phyloP scores from a whole-genome alignment of 2,329 filamentous ascomycete genomes.

The Penicillium paneum region DNA sequence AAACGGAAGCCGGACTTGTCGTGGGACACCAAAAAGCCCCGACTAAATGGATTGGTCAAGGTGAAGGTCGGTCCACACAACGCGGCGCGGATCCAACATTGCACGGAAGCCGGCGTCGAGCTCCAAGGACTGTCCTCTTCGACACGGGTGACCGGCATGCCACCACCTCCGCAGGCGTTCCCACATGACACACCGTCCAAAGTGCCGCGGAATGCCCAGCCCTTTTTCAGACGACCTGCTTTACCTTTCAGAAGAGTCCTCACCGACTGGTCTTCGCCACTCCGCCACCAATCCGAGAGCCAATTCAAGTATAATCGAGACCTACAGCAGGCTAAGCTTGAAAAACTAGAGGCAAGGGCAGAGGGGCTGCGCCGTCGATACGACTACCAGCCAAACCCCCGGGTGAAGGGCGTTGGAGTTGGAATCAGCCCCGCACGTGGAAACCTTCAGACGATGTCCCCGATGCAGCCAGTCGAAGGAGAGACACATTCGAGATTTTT shows the following conservation, averaged over 20 bases:
- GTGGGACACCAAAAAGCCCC: neutral
- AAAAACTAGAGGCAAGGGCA: neutral
- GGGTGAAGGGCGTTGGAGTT: neutral
- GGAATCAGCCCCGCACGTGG: neutral
- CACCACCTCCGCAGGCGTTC: neutral
- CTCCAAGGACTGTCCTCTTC: neutral
- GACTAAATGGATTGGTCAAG: neutral
- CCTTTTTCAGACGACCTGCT: neutral
- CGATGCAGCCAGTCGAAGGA: neutral
- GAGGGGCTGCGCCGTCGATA: neutral
- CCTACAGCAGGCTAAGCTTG: neutral
- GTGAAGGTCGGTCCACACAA: neutral
- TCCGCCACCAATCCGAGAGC: neutral
- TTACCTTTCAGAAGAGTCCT: neutral
- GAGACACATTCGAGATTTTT: neutral
- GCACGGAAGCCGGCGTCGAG: neutral
- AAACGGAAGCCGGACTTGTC: neutral
- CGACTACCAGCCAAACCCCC: neutral
- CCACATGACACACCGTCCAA: neutral
- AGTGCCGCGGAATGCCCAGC: neutral
- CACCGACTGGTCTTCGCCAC: neutral
- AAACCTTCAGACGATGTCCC: neutral
- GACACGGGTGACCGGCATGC: neutral
- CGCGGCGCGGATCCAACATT: neutral
- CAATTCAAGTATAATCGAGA: neutral